These are phyloP conservation scores for Diaporthe nobilis DNA, from an alignment of 2,329 filamentous ascomycete genomes.

Conservation along the genomic window DNA sequence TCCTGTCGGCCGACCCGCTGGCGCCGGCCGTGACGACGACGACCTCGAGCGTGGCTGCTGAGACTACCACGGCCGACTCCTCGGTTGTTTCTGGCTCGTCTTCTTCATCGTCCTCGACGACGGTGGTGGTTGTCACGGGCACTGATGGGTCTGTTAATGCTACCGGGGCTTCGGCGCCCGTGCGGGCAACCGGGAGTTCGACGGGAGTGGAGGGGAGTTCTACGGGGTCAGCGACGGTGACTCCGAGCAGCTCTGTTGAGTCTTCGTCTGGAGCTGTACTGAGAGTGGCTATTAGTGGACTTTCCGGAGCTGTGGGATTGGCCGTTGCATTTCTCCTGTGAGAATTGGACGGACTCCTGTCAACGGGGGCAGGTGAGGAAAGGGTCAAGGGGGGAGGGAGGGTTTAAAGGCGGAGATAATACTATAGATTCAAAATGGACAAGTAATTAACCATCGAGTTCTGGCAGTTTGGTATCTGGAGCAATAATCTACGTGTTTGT, in stretches of 20 bases:
- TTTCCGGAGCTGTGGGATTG: neutral
- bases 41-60: neutral
- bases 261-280: neutral
- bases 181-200: neutral
- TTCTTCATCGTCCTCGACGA: neutral
- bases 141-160: neutral
- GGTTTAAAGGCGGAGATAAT: too few relatives aligned
- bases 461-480: too few relatives aligned
- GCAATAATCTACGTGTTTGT: too few relatives aligned
- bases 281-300: neutral
- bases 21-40: neutral
- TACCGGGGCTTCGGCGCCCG: neutral
- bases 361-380: neutral
- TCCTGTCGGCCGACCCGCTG: slow-evolving; percentile 50
- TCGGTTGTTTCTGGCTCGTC: neutral
- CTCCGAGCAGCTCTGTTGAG: neutral
- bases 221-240: neutral
- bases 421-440: neutral
- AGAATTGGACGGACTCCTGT: neutral
- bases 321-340: neutral
- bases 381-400: too few relatives aligned
- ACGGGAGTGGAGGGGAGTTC: neutral
- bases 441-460: neutral
- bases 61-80: neutral
- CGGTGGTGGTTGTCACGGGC: neutral